Percentiles rank a stretch among this genome's conserved stretches.
Evolutionary conservation across 345 rosid species (phyloP).

Genomic region (Hibiscus tridactylites): DNA sequence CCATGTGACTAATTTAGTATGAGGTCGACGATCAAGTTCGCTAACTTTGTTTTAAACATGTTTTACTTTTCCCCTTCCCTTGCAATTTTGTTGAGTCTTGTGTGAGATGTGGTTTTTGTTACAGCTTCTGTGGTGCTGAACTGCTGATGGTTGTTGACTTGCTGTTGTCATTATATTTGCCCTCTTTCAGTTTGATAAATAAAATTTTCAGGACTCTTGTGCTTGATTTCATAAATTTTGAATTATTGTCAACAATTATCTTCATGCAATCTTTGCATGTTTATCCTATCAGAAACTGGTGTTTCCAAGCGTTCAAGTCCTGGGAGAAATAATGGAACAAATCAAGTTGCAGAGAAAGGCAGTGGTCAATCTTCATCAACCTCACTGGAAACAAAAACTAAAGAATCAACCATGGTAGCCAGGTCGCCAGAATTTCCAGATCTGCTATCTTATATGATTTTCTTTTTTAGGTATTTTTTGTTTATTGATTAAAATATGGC

Average conservation of each 20-base stretch:
- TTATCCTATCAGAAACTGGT: slow-evolving; percentile 51
- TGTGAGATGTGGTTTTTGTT: background rate
- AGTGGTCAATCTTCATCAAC: slow-evolving; percentile 33
- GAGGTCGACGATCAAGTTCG: background rate
- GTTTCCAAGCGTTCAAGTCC: slow-evolving; percentile 41
- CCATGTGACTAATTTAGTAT: slow-evolving; percentile 6
- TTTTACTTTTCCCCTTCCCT: background rate
- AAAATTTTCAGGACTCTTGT: background rate
- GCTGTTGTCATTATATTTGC: too few relatives aligned
- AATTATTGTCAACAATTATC: slow-evolving; percentile 13
- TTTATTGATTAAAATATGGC: background rate
- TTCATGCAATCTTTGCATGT: slow-evolving; percentile 17
- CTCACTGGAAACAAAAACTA: slow-evolving; percentile 33
- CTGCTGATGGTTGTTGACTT: too few relatives aligned
- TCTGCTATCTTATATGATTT: slow-evolving; percentile 8
- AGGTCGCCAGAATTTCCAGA: slow-evolving; percentile 31
- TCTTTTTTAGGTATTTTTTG: background rate
- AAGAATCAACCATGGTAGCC: slow-evolving; percentile 33
- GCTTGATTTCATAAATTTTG: background rate
- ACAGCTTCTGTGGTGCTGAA: too few relatives aligned
- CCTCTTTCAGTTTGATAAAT: background rate
- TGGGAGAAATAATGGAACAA: slow-evolving; percentile 45
- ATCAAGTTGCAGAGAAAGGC: slow-evolving; percentile 47
- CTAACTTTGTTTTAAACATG: background rate
- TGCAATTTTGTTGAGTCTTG: background rate